A percentile compares a stretch with the other conserved stretches of the same genome.
Evolutionary conservation across 75 land plant species (phyloP).

Genomic region (Pinus tabuliformis): DNA sequence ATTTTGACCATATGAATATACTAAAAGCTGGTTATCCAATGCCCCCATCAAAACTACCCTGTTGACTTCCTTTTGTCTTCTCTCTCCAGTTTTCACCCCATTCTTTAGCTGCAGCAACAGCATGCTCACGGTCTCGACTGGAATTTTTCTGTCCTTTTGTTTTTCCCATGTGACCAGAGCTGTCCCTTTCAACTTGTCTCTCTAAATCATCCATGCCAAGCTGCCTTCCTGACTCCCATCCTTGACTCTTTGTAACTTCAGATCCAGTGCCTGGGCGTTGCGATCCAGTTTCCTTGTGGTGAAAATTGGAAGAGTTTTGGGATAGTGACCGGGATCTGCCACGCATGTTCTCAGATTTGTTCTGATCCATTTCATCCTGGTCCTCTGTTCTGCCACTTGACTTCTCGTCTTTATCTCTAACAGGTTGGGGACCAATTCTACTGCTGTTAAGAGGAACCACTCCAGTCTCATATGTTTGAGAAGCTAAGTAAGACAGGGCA

Average conservation of each 20-base stretch:
- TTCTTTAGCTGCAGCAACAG: slow-evolving; percentile 75
- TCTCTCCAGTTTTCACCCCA: slow-evolving; percentile 96
- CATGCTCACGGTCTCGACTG: slow-evolving; percentile 47
- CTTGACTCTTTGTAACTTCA: slow-evolving; percentile 25
- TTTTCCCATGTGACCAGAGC: slow-evolving; percentile 42
- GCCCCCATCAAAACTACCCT: slow-evolving; percentile 45
- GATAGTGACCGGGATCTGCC: slow-evolving; percentile 33
- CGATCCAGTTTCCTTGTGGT: slow-evolving; percentile 19
- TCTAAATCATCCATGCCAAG: slow-evolving; percentile 48
- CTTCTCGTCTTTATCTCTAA: slow-evolving; percentile 24
- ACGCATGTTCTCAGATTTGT: slow-evolving; percentile 9
- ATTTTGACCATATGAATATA: background rate
- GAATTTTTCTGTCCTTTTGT: slow-evolving; percentile 27
- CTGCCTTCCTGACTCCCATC: slow-evolving; percentile 54
- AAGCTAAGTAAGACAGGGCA: slow-evolving; percentile 75
- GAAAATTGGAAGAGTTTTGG: slow-evolving; percentile 54
- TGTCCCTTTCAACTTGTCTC: slow-evolving; percentile 32
- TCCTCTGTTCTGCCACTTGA: slow-evolving; percentile 9
- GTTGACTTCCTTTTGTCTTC: slow-evolving; percentile 36
- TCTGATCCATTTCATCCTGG: slow-evolving; percentile 20
- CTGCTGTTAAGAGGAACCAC: slow-evolving; percentile 25
- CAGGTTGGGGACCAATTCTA: slow-evolving; percentile 52
- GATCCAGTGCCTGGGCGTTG: slow-evolving; percentile 18
- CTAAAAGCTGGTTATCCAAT: slow-evolving; percentile 6
- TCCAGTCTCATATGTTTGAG: slow-evolving; percentile 73